These are phyloP conservation scores for Aureobasidium sp. DNA, from an alignment of 2,329 filamentous ascomycete genomes.

Conservation along the genomic window DNA sequence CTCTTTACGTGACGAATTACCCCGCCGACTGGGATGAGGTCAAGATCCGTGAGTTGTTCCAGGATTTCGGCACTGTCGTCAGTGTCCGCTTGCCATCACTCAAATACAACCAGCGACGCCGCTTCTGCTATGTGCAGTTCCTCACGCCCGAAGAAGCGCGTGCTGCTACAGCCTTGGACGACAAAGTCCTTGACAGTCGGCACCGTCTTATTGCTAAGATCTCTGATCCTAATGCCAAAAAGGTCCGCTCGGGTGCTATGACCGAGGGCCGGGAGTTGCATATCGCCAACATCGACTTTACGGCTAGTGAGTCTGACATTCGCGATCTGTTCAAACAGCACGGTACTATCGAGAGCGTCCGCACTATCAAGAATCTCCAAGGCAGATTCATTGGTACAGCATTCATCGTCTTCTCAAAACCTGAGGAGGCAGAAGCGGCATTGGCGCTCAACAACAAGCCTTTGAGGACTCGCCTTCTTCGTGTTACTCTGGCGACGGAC, in stretches of 20 bases:
- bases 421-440: constrained; percentile 27
- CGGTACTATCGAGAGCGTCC: constrained; percentile 64
- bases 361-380: constrained; percentile 58
- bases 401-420: constrained; percentile 68
- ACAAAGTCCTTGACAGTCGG: constrained; percentile 57
- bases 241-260: constrained; percentile 68
- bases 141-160: constrained; percentile 57
- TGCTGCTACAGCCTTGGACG: constrained; percentile 62
- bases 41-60: constrained; percentile 61
- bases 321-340: constrained; percentile 64
- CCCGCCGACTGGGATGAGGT: constrained; percentile 65
- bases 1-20: constrained; percentile 86
- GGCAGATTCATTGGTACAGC: constrained; percentile 69
- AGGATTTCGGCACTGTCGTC: constrained; percentile 70
- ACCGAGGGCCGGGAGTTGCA: constrained; percentile 85
- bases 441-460: constrained; percentile 27
- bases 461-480: constrained; percentile 26
- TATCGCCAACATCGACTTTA: constrained; percentile 76
- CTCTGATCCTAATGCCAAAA: constrained; percentile 72
- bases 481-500: constrained; percentile 23
- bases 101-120: constrained; percentile 76
- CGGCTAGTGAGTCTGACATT: constrained; percentile 65
- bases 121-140: constrained; percentile 97
- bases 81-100: constrained; percentile 85
- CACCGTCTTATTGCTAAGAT: constrained; percentile 69